phyloP scores from a whole-genome alignment of 1,284 basidiomycete species.

The Austroboletus rostrupii region DNA sequence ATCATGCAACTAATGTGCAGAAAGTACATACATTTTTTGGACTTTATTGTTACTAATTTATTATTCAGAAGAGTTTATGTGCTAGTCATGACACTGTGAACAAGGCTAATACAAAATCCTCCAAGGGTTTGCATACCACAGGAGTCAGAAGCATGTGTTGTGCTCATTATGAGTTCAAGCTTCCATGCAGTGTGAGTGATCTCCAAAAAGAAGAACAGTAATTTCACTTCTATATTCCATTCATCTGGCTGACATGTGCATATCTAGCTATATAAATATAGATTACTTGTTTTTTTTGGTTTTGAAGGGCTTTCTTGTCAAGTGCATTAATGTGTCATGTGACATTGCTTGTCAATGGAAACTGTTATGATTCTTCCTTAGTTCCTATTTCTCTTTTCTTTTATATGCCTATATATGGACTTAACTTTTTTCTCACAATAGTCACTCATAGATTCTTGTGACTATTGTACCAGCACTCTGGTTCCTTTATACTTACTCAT shows the following conservation, averaged over 20 bases:
- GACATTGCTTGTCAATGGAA: constrained; percentile 5
- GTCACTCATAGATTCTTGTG: too few relatives aligned
- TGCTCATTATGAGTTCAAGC: constrained; percentile 20
- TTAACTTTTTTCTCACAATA: too few relatives aligned
- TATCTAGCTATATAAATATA: not conserved
- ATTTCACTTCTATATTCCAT: not conserved
- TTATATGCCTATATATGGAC: too few relatives aligned
- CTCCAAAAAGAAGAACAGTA: constrained; percentile 26
- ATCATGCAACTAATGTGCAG: not conserved
- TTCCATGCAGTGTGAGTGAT: constrained; percentile 18
- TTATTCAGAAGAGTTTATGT: constrained; percentile 2
- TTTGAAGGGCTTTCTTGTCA: not conserved
- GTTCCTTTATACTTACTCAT: too few relatives aligned
- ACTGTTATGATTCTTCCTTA: too few relatives aligned
- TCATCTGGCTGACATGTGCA: not conserved
- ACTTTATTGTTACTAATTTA: not conserved
- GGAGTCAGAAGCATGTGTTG: constrained; percentile 21
- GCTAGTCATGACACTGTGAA: constrained; percentile 3
- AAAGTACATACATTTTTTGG: not conserved
- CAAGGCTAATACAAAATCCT: not conserved
- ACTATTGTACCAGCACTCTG: too few relatives aligned
- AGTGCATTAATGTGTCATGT: constrained; percentile 2
- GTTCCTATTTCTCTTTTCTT: too few relatives aligned
- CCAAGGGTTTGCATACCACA: constrained; percentile 11
- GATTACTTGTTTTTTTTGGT: constrained; percentile 2